phyloP scores from a whole-genome alignment of 345 rosid species.

The Brassica nigra region DNA sequence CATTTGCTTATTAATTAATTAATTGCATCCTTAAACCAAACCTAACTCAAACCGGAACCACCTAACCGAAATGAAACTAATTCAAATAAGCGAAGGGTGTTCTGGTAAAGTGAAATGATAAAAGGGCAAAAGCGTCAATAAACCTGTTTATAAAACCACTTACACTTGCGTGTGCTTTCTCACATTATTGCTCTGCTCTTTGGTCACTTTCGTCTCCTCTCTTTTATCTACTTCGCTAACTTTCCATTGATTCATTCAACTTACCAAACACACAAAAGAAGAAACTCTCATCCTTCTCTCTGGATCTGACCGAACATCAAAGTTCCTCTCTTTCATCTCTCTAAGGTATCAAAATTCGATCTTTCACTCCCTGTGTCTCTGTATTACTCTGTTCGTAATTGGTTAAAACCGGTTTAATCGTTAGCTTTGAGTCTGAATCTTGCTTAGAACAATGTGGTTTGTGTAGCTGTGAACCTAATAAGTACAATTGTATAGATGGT shows the following conservation, averaged over 20 bases:
- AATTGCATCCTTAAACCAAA: too few species aligned
- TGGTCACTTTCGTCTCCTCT: slow-evolving; percentile 35
- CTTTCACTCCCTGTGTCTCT: not conserved
- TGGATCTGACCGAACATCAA: slow-evolving; percentile 28
- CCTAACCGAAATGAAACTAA: too few species aligned
- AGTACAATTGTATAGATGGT: not conserved
- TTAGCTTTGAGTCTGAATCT: not conserved
- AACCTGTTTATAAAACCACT: slow-evolving; percentile 29
- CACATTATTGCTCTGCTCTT: slow-evolving; percentile 28
- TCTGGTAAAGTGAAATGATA: not conserved
- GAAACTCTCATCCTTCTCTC: slow-evolving; percentile 13
- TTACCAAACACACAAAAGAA: not conserved
- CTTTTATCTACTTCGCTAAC: slow-evolving; percentile 21
- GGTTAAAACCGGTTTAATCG: not conserved
- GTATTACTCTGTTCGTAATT: not conserved
- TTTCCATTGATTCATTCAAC: slow-evolving; percentile 27
- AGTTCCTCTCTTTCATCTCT: slow-evolving; percentile 6
- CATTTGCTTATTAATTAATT: too few species aligned
- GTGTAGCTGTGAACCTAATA: not conserved
- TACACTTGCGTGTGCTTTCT: not conserved
- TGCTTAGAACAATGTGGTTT: slow-evolving; percentile 15
- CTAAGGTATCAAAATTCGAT: slow-evolving; percentile 28
- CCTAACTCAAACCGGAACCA: too few species aligned
- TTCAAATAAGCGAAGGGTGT: not conserved
- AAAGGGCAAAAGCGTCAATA: slow-evolving; percentile 41